phyloP scores from a whole-genome alignment of 257 asterid genomes.

The Osmanthus fragrans region DNA sequence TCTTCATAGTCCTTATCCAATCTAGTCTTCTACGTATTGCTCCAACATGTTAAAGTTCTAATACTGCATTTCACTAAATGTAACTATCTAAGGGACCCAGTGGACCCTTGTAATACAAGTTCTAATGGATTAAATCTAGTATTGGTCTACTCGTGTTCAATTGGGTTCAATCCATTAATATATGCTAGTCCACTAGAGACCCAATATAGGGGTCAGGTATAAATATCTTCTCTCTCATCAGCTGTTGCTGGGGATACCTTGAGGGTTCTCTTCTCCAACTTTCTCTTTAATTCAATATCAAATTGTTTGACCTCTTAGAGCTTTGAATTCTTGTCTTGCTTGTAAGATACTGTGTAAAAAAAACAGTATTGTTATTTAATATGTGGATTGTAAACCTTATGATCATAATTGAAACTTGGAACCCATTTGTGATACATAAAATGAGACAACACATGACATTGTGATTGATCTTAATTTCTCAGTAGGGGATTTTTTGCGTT shows the following conservation, averaged over 20 bases:
- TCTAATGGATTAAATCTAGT: not conserved
- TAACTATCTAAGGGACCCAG: not conserved
- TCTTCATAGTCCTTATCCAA: not conserved
- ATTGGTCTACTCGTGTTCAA: not conserved
- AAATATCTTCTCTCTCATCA: not conserved
- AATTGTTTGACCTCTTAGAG: not conserved
- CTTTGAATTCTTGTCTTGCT: constrained; percentile 2
- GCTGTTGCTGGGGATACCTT: constrained; percentile 1
- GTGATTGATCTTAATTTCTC: constrained; percentile 1
- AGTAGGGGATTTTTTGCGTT: constrained; percentile 5
- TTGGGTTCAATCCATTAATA: not conserved
- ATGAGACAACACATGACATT: not conserved
- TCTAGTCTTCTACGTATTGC: not conserved
- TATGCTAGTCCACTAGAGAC: not conserved
- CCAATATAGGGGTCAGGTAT: not conserved
- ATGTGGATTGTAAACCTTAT: constrained; percentile 3
- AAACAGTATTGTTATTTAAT: not conserved
- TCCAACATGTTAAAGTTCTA: not conserved
- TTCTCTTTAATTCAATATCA: not conserved
- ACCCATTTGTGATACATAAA: not conserved
- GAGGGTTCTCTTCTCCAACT: not conserved
- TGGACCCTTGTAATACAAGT: not conserved
- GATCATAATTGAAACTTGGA: not conserved
- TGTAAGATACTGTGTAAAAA: not conserved
- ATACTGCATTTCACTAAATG: not conserved